Evolutionary conservation across 768 basidiomycete genomes (phyloP).

Genomic region (Suillus spraguei): DNA sequence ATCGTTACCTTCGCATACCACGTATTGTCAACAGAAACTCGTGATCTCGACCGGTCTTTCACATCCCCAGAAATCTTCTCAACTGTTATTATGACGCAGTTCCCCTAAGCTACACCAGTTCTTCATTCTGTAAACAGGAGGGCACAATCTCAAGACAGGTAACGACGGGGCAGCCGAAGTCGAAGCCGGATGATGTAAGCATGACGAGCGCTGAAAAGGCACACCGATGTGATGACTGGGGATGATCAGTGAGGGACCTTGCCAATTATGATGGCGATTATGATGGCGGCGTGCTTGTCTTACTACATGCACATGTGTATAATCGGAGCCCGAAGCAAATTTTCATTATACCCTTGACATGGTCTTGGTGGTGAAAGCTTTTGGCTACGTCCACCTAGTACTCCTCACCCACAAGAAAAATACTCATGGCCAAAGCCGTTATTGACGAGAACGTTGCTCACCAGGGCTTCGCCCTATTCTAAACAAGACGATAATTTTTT

Average conservation of each 20-base stretch:
- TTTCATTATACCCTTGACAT: not conserved
- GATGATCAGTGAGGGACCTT: not conserved
- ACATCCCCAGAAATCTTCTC: not conserved
- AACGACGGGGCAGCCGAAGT: not conserved
- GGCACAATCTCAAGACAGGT: not conserved
- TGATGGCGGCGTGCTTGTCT: not conserved
- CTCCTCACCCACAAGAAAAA: not conserved
- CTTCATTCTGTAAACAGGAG: not conserved
- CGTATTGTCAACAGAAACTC: constrained; percentile 6
- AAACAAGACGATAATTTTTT: not conserved
- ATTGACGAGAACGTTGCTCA: not conserved
- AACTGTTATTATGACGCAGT: not conserved
- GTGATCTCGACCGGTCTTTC: constrained; percentile 14
- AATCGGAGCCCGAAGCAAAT: not conserved
- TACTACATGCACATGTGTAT: not conserved
- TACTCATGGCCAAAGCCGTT: not conserved
- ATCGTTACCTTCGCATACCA: constrained; percentile 27
- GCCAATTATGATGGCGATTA: no score
- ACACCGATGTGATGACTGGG: not conserved
- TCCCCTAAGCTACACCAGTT: not conserved
- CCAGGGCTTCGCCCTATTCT: not conserved
- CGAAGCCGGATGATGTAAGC: not conserved
- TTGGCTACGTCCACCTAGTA: not conserved
- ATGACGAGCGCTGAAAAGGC: not conserved
- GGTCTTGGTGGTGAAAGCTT: not conserved